Percentiles rank a stretch among this genome's conserved stretches.
These are phyloP conservation scores for Trametes cinnabarina DNA, from an alignment of 768 basidiomycete genomes.

Conservation along the genomic window DNA sequence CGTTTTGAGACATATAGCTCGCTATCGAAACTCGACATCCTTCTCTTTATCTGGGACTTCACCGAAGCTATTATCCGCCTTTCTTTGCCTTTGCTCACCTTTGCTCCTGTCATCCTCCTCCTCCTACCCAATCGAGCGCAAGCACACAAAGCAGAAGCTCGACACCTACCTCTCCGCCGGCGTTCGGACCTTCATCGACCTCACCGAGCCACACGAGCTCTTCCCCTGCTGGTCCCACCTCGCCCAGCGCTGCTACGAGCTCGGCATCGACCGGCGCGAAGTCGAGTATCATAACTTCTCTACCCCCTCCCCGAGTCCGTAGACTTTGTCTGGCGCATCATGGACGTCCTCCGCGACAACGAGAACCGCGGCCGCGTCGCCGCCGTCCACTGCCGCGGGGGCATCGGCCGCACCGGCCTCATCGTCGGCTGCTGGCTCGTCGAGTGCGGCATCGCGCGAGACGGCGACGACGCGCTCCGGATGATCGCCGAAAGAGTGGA, in stretches of 20 bases:
- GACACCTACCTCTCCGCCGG: constrained; percentile 70
- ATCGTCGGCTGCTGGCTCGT: constrained; percentile 77
- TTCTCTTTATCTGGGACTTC: too few relatives aligned
- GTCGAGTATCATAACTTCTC: constrained; percentile 80
- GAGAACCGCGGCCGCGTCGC: constrained; percentile 53
- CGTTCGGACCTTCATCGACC: constrained; percentile 79
- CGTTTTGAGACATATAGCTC: too few relatives aligned
- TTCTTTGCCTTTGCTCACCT: too few relatives aligned
- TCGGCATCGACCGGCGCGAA: constrained; percentile 51
- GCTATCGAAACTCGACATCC: too few relatives aligned
- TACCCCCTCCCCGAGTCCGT: constrained; percentile 58
- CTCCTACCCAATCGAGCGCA: constrained; percentile 22
- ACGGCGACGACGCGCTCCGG: constrained; percentile 61
- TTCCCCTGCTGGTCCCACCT: constrained; percentile 61
- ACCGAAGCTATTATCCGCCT: too few relatives aligned
- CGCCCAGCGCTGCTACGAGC: constrained; percentile 46
- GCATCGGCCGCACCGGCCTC: constrained; percentile 66
- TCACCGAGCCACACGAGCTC: constrained; percentile 80
- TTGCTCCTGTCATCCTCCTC: too few relatives aligned
- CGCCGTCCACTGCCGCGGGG: constrained; percentile 81
- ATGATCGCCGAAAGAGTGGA: constrained; percentile 71
- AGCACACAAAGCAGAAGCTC: constrained; percentile 59
- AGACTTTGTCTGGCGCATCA: constrained; percentile 56
- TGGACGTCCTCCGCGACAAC: constrained; percentile 60
- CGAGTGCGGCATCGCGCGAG: constrained; percentile 56